Percentiles rank a stretch among this genome's conserved stretches.
Evolutionary conservation across 257 asterid species (phyloP).

Genomic region (Solanum microdontum): DNA sequence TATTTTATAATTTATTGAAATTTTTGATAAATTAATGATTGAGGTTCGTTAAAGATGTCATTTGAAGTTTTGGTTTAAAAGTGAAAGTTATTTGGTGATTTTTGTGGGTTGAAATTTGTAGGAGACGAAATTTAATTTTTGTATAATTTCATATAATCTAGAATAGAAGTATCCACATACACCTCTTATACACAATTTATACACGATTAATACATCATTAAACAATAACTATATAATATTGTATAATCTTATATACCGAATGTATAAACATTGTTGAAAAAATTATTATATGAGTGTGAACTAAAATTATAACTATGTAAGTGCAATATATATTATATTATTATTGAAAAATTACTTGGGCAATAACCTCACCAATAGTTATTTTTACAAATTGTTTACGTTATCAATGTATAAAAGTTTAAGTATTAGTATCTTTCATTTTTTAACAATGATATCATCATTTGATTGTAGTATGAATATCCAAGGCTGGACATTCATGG

Average conservation of each 20-base stretch:
- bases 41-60: not conserved
- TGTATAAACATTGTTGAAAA: not conserved
- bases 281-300: not conserved
- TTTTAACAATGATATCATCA: not conserved
- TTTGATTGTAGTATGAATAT: constrained; percentile 25
- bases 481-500: constrained; percentile 30
- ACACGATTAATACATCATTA: not conserved
- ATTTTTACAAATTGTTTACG: not conserved
- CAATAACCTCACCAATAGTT: not conserved
- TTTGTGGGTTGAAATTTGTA: not conserved
- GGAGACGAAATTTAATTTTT: not conserved
- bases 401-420: not conserved
- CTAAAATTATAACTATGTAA: not conserved
- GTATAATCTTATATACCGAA: not conserved
- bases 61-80: not conserved
- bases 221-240: not conserved
- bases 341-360: not conserved
- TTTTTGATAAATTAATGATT: not conserved
- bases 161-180: not conserved
- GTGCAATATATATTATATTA: not conserved
- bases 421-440: not conserved
- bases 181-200: not conserved
- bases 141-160: not conserved
- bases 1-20: not conserved
- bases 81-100: not conserved